Conservation (phyloP, 768 basidiomycete genomes). For the Botryobasidium botryosum region DNA sequence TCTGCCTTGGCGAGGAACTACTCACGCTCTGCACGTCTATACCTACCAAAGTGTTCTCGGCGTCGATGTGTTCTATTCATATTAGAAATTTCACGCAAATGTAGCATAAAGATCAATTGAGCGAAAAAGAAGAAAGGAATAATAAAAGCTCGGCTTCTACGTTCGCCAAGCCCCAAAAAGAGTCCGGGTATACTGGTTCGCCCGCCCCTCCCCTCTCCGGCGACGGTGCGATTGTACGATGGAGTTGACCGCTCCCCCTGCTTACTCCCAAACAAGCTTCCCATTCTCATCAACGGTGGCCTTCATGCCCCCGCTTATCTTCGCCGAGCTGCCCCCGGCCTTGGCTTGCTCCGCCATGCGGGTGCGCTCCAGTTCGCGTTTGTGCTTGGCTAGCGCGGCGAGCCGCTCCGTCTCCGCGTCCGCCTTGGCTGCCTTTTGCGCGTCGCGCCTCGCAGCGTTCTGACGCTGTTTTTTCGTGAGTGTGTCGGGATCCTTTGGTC, state of each 20-base stretch:
- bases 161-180: too few relatives aligned
- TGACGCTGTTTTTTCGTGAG: conserved; percentile 55
- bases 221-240: too few relatives aligned
- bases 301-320: conserved; percentile 15
- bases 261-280: conserved; percentile 13
- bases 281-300: conserved; percentile 13
- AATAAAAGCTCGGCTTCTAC: too few relatives aligned
- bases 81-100: too few relatives aligned
- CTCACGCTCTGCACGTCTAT: too few relatives aligned
- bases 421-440: conserved; percentile 37
- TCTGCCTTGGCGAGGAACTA: too few relatives aligned
- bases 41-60: too few relatives aligned
- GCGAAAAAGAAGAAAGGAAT: too few relatives aligned
- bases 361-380: conserved; percentile 38
- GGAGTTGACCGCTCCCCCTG: neutral
- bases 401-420: conserved; percentile 36
- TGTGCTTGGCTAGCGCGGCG: conserved; percentile 37
- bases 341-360: conserved; percentile 27
- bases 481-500: conserved; percentile 25
- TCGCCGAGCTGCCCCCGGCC: conserved; percentile 1
- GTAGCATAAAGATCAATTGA: too few relatives aligned
- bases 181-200: too few relatives aligned
- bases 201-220: too few relatives aligned
- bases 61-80: too few relatives aligned
- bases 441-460: conserved; percentile 42